Conservation (phyloP, 2,329 filamentous ascomycete genomes). For the Ophiostoma tasmaniense region DNA sequence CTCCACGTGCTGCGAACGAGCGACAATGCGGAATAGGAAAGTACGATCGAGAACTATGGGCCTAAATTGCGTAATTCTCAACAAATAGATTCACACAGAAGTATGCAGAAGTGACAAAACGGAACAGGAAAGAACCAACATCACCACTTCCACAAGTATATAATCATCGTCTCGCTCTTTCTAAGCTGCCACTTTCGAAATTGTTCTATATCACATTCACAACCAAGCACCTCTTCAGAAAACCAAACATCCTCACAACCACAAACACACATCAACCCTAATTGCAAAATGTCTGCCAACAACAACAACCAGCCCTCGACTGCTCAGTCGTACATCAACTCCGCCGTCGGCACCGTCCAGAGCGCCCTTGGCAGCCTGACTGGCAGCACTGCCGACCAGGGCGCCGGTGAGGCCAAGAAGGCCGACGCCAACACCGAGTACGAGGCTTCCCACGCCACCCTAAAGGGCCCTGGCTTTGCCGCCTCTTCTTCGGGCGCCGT, state of each 20-base stretch:
- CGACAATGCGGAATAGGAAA: background rate
- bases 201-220: background rate
- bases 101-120: background rate
- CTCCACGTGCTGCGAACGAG: background rate
- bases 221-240: background rate
- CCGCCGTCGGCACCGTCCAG: slow-evolving; percentile 64
- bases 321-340: slow-evolving; percentile 68
- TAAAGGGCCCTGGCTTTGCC: slow-evolving; percentile 64
- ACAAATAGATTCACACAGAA: background rate
- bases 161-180: background rate
- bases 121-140: background rate
- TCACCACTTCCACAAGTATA: background rate
- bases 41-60: background rate
- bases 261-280: slow-evolving; percentile 22
- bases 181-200: background rate
- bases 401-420: slow-evolving; percentile 56
- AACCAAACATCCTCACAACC: slow-evolving; percentile 15
- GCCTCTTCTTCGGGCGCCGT: slow-evolving; percentile 62
- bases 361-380: slow-evolving; percentile 63
- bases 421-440: slow-evolving; percentile 58
- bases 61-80: background rate
- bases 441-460: slow-evolving; percentile 64
- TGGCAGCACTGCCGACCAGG: slow-evolving; percentile 60
- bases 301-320: slow-evolving; percentile 53
- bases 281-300: slow-evolving; percentile 11